These are phyloP conservation scores for Nakaseomyces nivariensis DNA, from an alignment of 1,139 yeast genomes.

Conservation along the genomic window DNA sequence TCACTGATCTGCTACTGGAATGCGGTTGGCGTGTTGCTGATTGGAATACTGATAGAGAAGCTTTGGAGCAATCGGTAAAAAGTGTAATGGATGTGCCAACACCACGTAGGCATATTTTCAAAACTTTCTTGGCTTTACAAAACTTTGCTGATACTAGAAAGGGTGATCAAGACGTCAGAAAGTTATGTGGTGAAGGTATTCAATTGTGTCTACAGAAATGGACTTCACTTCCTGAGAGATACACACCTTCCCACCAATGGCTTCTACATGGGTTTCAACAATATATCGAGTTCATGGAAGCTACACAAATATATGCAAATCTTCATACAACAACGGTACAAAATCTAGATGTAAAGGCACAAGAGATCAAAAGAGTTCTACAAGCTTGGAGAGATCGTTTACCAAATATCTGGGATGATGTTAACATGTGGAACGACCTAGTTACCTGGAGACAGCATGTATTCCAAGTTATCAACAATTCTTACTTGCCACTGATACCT, in stretches of 20 bases:
- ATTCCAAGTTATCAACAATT: slow-evolving; percentile 91
- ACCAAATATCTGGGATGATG: slow-evolving; percentile 96
- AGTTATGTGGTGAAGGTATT: slow-evolving; percentile 90
- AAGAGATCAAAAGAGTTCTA: slow-evolving; percentile 83
- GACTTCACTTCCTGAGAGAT: slow-evolving; percentile 76
- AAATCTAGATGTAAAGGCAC: slow-evolving; percentile 84
- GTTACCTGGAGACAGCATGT: slow-evolving; percentile 99
- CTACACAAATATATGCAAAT: slow-evolving; percentile 86
- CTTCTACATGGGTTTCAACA: slow-evolving; percentile 92
- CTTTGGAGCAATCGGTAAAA: slow-evolving; percentile 87
- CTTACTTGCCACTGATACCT: slow-evolving; percentile 87
- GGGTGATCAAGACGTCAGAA: slow-evolving; percentile 67
- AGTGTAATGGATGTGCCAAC: slow-evolving; percentile 98
- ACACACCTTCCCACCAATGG: slow-evolving; percentile 82
- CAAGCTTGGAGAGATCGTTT: slow-evolving; percentile 98
- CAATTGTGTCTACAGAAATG: slow-evolving; percentile 88
- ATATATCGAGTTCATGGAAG: slow-evolving; percentile 95
- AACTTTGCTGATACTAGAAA: slow-evolving; percentile 89
- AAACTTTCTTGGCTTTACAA: slow-evolving; percentile 85
- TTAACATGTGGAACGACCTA: slow-evolving; percentile 92
- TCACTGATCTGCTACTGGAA: slow-evolving; percentile 83
- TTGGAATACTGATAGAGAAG: slow-evolving; percentile 93
- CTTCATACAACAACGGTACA: slow-evolving; percentile 85
- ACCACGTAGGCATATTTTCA: slow-evolving; percentile 91
- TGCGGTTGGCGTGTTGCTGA: slow-evolving; percentile 99